Evolutionary conservation across 2,329 filamentous ascomycete genomes (phyloP).

Genomic region (Albifimbria verrucaria): DNA sequence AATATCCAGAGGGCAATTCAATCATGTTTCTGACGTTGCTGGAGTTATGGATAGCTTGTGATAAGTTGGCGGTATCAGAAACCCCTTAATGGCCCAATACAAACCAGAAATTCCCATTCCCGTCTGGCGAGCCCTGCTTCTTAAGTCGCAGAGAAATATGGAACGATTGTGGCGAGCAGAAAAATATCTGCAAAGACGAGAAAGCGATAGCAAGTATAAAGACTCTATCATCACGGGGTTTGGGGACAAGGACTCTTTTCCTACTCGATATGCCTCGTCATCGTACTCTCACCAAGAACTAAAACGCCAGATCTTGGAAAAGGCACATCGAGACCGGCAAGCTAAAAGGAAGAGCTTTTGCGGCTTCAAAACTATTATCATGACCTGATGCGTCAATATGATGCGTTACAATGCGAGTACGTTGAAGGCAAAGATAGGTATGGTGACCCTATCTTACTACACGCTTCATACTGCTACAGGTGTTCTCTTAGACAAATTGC

Average conservation of each 20-base stretch:
- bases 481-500: conserved; percentile 20
- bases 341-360: neutral
- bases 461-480: neutral
- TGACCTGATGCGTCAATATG: neutral
- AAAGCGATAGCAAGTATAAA: neutral
- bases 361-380: neutral
- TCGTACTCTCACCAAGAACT: conserved; percentile 22
- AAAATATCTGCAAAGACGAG: conserved; percentile 34
- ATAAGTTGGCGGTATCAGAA: conserved; percentile 40
- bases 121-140: conserved; percentile 38
- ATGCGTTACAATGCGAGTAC: neutral
- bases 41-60: conserved; percentile 57
- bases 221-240: conserved; percentile 7
- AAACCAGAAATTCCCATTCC: conserved; percentile 35
- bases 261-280: conserved; percentile 44
- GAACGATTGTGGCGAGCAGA: conserved; percentile 41
- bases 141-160: conserved; percentile 42
- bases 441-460: neutral
- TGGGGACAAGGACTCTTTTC: conserved; percentile 35
- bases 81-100: conserved; percentile 43
- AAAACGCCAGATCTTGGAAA: neutral
- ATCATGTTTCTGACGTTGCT: conserved; percentile 52
- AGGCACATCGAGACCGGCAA: neutral
- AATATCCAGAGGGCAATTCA: conserved; percentile 43
- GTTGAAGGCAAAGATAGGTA: too few relatives aligned